Percentiles rank a stretch among this genome's conserved stretches.
phyloP scores from a whole-genome alignment of 371 early-diverging fungal genomes.

The Dichotomocladium elegans region DNA sequence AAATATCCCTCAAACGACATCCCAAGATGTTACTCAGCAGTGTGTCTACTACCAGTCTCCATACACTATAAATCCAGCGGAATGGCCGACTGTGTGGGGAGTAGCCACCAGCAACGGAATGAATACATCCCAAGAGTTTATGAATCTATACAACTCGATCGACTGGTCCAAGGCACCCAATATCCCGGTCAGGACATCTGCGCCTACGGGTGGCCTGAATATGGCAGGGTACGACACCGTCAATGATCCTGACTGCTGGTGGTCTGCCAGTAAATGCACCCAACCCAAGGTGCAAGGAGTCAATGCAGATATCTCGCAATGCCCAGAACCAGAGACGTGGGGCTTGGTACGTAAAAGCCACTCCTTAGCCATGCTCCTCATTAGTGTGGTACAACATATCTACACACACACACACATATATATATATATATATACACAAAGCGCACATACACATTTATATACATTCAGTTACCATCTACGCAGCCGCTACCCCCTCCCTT shows the following conservation, averaged over 20 bases:
- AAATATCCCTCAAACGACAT: conserved; percentile 24
- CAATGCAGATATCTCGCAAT: conserved; percentile 31
- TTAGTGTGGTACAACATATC: no score
- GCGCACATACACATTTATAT: no score
- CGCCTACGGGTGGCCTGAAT: conserved; percentile 25
- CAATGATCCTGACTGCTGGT: conserved; percentile 48
- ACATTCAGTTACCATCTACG: no score
- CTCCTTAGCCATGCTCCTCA: no score
- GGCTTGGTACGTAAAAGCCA: conserved; percentile 36
- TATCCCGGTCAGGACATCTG: conserved; percentile 24
- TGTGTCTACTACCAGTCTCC: conserved; percentile 17
- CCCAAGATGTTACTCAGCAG: conserved; percentile 18
- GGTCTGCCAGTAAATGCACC: conserved; percentile 39
- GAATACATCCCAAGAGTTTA: conserved; percentile 39
- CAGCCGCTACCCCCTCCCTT: no score
- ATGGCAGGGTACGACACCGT: conserved; percentile 19
- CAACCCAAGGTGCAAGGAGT: conserved; percentile 29
- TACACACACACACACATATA: no score
- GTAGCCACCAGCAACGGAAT: conserved; percentile 47
- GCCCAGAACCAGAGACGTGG: conserved; percentile 42
- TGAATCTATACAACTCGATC: conserved; percentile 38
- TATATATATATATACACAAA: no score
- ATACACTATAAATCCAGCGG: conserved; percentile 24
- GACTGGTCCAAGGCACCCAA: conserved; percentile 43
- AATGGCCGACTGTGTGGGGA: conserved; percentile 47